phyloP scores from a whole-genome alignment of 208 protist species.

The Willaertia magna region DNA sequence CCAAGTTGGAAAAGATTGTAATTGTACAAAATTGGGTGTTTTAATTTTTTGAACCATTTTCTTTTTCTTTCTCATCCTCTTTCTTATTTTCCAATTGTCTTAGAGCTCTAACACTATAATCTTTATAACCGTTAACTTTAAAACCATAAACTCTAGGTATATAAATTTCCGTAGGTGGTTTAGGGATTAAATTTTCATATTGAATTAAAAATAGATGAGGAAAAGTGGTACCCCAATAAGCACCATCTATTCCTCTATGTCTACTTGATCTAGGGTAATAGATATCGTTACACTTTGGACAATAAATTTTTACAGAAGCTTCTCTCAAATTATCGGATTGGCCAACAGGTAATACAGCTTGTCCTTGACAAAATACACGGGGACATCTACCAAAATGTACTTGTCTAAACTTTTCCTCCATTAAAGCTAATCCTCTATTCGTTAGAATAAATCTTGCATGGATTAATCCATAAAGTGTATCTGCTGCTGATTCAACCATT shows the following conservation, averaged over 20 bases:
- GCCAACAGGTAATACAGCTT: constrained; percentile 84
- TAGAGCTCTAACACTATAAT: not conserved
- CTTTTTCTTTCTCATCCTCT: not conserved
- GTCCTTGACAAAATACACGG: constrained; percentile 83
- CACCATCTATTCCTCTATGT: constrained; percentile 82
- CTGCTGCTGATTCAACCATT: constrained; percentile 79
- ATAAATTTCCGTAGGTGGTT: constrained; percentile 56
- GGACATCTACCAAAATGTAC: constrained; percentile 90
- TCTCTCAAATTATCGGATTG: constrained; percentile 79
- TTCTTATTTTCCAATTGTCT: not conserved
- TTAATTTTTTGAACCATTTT: not conserved
- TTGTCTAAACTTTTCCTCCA: constrained; percentile 88
- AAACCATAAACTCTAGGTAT: constrained; percentile 92
- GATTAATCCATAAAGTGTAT: constrained; percentile 95
- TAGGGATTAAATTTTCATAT: constrained; percentile 44
- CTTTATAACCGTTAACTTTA: constrained; percentile 53
- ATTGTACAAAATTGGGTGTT: not conserved
- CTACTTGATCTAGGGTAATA: constrained; percentile 79
- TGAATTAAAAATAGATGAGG: constrained; percentile 73
- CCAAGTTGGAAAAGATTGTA: not conserved
- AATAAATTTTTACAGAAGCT: constrained; percentile 86
- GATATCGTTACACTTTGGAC: constrained; percentile 90
- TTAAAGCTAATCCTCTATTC: constrained; percentile 75
- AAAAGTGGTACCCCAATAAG: constrained; percentile 94
- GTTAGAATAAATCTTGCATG: constrained; percentile 96